Evolutionary conservation across 495 filamentous ascomycete genomes (phyloP), one percentile per base, ranked within the genome.

Genomic region (Cercophora scortea): DNA sequence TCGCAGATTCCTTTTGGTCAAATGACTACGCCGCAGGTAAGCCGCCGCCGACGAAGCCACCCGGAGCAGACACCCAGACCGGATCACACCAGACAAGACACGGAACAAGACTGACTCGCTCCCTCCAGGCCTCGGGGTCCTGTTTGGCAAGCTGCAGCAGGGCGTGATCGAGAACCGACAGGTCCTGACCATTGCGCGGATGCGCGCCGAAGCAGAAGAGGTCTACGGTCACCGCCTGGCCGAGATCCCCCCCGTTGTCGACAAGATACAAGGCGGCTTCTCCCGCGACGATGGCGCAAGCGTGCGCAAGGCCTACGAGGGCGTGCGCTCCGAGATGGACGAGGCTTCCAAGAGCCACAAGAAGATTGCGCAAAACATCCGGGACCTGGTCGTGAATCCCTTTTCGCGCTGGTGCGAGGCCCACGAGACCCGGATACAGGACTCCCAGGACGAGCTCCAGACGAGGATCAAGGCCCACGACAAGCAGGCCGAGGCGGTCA

Each of bases 191-290:
- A 81, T 99, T 60, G 90, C 93, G 25, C 87, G 87, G 35, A 82
- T 97, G 87, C 89, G 93, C 71, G 93, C 93, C 56, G 93, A 97
- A 62, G 90, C 93, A 36, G 93, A 99, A 63, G 93, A 97, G 41
- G 59, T 83, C 32, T 99, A 97, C 71, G 87, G 90, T 18, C 73
- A 82, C 55, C 84, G 80, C 56, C 77, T 99, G 45, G 86, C 77
- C 51, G 86, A 90, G 8, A 97, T 97, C 60, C 80, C 83, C 50
- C 87, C 91, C 15, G 80, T 84, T 7, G 85, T 90, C 49, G 89
- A 95, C 69, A 86, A 82, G 59, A 78, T 94, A 61, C 69, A 79
- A 11, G 85, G 86, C n/a, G 93, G 93, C 43, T 99, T 99, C 66
- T 72, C 73, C 42, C 87, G 87, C 64, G 93, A 99, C 70, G 93